A percentile compares a stretch with the other conserved stretches of the same genome.
Evolutionary conservation across 768 basidiomycete species (phyloP).

Genomic region (Lyophyllum semitale): DNA sequence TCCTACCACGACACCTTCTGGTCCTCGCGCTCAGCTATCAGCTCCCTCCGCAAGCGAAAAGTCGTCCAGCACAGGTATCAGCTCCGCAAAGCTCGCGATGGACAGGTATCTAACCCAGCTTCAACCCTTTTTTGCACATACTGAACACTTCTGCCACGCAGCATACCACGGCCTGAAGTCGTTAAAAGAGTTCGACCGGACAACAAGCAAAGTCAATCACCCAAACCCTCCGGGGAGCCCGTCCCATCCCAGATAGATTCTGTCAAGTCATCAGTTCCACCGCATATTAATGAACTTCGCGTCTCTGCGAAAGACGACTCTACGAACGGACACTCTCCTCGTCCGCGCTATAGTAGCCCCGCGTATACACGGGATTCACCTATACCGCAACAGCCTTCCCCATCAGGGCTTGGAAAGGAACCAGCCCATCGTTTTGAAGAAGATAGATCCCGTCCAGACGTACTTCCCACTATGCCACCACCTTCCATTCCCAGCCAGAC

Average conservation of each 20-base stretch:
- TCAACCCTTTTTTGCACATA: background rate
- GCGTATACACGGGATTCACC: constrained; percentile 20
- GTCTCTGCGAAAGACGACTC: constrained; percentile 23
- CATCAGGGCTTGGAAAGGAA: constrained; percentile 27
- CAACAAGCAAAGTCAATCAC: constrained; percentile 34
- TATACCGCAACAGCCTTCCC: constrained; percentile 15
- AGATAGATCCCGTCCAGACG: constrained; percentile 39
- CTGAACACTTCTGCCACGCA: constrained; percentile 26
- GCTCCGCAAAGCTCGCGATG: constrained; percentile 60
- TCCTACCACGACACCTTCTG: constrained; percentile 49
- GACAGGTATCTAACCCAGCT: constrained; percentile 52
- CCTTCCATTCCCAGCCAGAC: constrained; percentile 80
- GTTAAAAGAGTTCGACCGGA: constrained; percentile 61
- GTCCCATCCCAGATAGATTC: constrained; percentile 13
- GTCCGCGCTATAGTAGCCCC: constrained; percentile 30
- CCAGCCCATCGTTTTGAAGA: constrained; percentile 39
- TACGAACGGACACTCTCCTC: constrained; percentile 12
- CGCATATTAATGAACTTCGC: constrained; percentile 20
- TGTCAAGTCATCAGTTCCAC: constrained; percentile 13
- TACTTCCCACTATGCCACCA: constrained; percentile 68
- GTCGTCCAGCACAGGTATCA: constrained; percentile 24
- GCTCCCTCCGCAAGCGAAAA: constrained; percentile 30
- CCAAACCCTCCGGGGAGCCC: constrained; percentile 26
- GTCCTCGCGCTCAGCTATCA: constrained; percentile 57
- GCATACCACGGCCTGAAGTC: constrained; percentile 79